A percentile compares a stretch with the other conserved stretches of the same genome.
Evolutionary conservation across 306 rosid genomes (phyloP).

Genomic region (Astragalus membranaceus): DNA sequence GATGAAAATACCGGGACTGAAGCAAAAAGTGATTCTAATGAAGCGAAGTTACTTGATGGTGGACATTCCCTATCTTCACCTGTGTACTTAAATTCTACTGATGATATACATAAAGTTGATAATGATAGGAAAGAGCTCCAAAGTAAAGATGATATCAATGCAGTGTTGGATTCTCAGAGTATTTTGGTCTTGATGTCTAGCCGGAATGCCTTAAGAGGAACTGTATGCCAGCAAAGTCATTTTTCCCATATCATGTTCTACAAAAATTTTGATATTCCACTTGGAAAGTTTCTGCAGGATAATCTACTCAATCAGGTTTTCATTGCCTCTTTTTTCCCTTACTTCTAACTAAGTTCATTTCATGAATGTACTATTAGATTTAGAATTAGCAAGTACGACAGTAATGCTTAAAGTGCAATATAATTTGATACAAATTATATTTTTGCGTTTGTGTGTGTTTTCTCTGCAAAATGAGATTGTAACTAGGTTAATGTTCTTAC

Average conservation of each 20-base stretch:
- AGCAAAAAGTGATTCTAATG: conserved; percentile 43
- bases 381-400: neutral
- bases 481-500: conserved; percentile 18
- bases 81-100: conserved; percentile 31
- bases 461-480: conserved; percentile 11
- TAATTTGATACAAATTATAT: neutral
- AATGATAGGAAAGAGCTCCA: conserved; percentile 31
- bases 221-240: conserved; percentile 76
- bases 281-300: conserved; percentile 77
- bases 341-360: conserved; percentile 10
- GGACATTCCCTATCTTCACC: conserved; percentile 34
- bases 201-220: conserved; percentile 66
- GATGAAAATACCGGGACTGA: conserved; percentile 38
- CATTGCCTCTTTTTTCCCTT: neutral
- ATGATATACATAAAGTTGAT: conserved; percentile 34
- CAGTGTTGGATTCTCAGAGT: conserved; percentile 75
- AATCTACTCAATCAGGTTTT: conserved; percentile 82
- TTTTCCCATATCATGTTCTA: conserved; percentile 95
- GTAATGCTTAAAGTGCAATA: neutral
- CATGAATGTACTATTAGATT: neutral
- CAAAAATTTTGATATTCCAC: conserved; percentile 91
- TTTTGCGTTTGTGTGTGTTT: neutral
- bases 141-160: conserved; percentile 43
- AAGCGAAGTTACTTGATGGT: conserved; percentile 38
- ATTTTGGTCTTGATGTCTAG: conserved; percentile 94